Conservation (phyloP, 805 yeast genomes). For the Yamadazyma sp. region DNA sequence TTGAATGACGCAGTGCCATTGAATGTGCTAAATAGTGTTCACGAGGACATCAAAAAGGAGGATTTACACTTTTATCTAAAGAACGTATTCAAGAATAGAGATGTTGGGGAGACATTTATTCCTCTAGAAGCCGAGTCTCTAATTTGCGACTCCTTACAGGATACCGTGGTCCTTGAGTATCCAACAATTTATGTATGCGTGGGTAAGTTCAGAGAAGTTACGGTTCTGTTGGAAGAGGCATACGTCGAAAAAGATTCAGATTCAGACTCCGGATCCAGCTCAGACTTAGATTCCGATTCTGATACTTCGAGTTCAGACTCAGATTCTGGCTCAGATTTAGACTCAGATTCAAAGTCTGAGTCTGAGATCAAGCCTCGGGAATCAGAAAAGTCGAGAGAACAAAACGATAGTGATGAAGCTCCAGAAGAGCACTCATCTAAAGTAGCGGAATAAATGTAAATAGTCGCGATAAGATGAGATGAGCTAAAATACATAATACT, state of each 20-base stretch:
- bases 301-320: conserved; percentile 11
- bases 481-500: conserved; percentile 4
- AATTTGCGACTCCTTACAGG: conserved; percentile 44
- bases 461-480: conserved; percentile 7
- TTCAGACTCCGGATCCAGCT: conserved; percentile 9
- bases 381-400: conserved; percentile 10
- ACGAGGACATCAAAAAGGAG: conserved; percentile 22
- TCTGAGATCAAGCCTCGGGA: too few relatives aligned
- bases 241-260: conserved; percentile 4
- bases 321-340: conserved; percentile 11
- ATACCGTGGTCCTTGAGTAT: conserved; percentile 67
- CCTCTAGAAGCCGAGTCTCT: conserved; percentile 31
- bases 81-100: conserved; percentile 25
- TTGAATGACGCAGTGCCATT: conserved; percentile 44
- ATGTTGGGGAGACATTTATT: conserved; percentile 28
- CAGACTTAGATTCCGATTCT: conserved; percentile 18
- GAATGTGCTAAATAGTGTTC: conserved; percentile 23
- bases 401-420: conserved; percentile 17
- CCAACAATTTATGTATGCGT: conserved; percentile 62
- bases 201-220: conserved; percentile 23
- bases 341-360: conserved; percentile 17
- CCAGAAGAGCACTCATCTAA: conserved; percentile 39
- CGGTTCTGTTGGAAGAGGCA: conserved; percentile 15
- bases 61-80: conserved; percentile 33
- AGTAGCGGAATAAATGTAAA: conserved; percentile 2